A percentile compares a stretch with the other conserved stretches of the same genome.
Conservation (phyloP, 805 yeast genomes). For the Ogataea siamensis region DNA sequence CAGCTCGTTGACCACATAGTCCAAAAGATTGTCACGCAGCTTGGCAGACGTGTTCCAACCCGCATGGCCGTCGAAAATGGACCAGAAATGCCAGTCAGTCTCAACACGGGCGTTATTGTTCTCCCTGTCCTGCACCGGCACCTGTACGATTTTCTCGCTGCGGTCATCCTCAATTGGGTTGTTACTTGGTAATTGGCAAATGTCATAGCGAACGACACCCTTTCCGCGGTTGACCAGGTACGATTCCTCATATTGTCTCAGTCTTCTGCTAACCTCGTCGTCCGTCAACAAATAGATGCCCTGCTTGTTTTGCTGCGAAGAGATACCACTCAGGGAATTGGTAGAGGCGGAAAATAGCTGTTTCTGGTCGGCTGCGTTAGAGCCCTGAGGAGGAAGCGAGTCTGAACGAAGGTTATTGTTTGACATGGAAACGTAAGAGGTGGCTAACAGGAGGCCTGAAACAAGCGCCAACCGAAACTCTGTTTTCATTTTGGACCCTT, state of each 20-base stretch:
- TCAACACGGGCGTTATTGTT: slow-evolving; percentile 44
- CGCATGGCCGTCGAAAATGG: slow-evolving; percentile 95
- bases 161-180: slow-evolving; percentile 94
- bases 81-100: slow-evolving; percentile 90
- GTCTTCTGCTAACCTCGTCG: slow-evolving; percentile 65
- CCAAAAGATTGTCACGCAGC: slow-evolving; percentile 74
- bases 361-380: slow-evolving; percentile 18
- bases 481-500: slow-evolving; percentile 27
- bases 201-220: slow-evolving; percentile 86
- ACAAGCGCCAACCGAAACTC: slow-evolving; percentile 32
- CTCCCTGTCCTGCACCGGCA: slow-evolving; percentile 63
- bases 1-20: slow-evolving; percentile 73
- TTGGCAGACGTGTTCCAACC: slow-evolving; percentile 94
- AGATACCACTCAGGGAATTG: slow-evolving; percentile 42
- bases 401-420: slow-evolving; percentile 31
- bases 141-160: slow-evolving; percentile 75
- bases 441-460: slow-evolving; percentile 35
- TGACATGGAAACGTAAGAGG: slow-evolving; percentile 33
- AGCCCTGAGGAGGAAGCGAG: slow-evolving; percentile 23
- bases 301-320: slow-evolving; percentile 43
- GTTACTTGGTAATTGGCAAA: slow-evolving; percentile 86
- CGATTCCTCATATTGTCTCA: slow-evolving; percentile 77
- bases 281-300: slow-evolving; percentile 59
- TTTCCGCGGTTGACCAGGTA: slow-evolving; percentile 77
- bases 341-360: slow-evolving; percentile 41